phyloP scores from a whole-genome alignment of 352 stramenopile species.

The Phytophthora tubulina region DNA sequence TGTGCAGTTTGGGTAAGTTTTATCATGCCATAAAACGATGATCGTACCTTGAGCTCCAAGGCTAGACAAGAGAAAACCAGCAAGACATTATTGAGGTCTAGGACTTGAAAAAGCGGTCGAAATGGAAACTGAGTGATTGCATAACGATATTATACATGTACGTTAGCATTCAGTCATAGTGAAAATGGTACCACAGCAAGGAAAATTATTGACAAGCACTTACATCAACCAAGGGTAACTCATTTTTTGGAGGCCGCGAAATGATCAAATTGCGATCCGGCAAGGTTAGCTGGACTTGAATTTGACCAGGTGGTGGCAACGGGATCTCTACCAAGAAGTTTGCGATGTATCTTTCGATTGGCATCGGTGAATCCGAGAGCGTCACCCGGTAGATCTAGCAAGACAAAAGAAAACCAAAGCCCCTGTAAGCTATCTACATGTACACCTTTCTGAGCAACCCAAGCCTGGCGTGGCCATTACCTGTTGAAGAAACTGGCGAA shows the following conservation, averaged over 20 bases:
- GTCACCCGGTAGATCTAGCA: slow-evolving; percentile 82
- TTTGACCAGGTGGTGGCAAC: slow-evolving; percentile 91
- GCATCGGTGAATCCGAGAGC: slow-evolving; percentile 91
- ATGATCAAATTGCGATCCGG: slow-evolving; percentile 90
- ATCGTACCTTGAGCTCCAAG: slow-evolving; percentile 86
- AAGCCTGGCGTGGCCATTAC: slow-evolving; percentile 39
- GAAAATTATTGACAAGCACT: slow-evolving; percentile 10
- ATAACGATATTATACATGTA: neutral
- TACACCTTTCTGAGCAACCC: neutral
- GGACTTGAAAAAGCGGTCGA: slow-evolving; percentile 91
- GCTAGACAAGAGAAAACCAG: slow-evolving; percentile 92
- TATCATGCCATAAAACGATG: neutral
- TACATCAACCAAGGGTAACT: slow-evolving; percentile 93
- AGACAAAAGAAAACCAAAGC: neutral
- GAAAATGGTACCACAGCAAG: neutral
- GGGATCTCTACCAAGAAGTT: slow-evolving; percentile 98
- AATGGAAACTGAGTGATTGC: slow-evolving; percentile 86
- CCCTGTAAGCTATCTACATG: slow-evolving; percentile 1
- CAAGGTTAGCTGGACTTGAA: slow-evolving; percentile 92
- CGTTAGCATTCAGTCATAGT: neutral
- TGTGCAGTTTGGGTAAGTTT: neutral
- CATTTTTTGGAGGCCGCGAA: slow-evolving; percentile 90
- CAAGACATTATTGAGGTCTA: slow-evolving; percentile 94
- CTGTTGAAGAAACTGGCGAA: slow-evolving; percentile 96
- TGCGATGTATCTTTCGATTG: slow-evolving; percentile 96